Percentiles rank a stretch among this genome's conserved stretches.
phyloP scores from a whole-genome alignment of 106 monocot genomes.

The Agapanthus africanus region DNA sequence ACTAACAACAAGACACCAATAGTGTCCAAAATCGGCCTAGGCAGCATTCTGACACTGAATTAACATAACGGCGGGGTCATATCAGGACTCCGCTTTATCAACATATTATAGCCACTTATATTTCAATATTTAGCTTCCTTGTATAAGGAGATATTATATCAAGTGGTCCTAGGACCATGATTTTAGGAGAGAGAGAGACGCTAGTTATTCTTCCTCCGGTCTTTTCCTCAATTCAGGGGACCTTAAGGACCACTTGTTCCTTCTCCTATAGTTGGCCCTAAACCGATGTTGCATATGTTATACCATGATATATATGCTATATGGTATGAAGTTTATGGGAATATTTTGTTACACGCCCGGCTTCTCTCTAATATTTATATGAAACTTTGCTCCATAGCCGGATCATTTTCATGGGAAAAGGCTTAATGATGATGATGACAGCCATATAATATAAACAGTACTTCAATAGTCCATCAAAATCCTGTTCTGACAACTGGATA shows the following conservation, averaged over 20 bases:
- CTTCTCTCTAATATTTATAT: too few species aligned
- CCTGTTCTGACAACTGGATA: too few species aligned
- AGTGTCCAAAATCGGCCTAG: background rate
- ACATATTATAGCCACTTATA: background rate
- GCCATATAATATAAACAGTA: too few species aligned
- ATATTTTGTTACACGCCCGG: too few species aligned
- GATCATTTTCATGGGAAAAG: too few species aligned
- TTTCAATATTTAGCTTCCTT: background rate
- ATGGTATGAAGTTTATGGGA: too few species aligned
- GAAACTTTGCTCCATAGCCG: too few species aligned
- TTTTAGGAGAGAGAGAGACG: background rate
- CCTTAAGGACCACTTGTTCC: background rate
- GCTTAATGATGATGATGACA: too few species aligned
- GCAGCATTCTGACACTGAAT: background rate
- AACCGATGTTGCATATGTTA: background rate
- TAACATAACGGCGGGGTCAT: background rate
- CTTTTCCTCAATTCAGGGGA: background rate
- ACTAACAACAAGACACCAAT: background rate
- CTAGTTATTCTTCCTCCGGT: background rate
- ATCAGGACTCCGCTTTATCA: background rate
- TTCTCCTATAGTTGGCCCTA: background rate
- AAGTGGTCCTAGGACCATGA: conserved; percentile 1
- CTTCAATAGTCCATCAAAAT: too few species aligned
- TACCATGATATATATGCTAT: background rate
- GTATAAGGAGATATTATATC: background rate